Percentiles rank a stretch among this genome's conserved stretches.
phyloP scores from a whole-genome alignment of 768 basidiomycete species.

The Rhodocollybia butyracea region DNA sequence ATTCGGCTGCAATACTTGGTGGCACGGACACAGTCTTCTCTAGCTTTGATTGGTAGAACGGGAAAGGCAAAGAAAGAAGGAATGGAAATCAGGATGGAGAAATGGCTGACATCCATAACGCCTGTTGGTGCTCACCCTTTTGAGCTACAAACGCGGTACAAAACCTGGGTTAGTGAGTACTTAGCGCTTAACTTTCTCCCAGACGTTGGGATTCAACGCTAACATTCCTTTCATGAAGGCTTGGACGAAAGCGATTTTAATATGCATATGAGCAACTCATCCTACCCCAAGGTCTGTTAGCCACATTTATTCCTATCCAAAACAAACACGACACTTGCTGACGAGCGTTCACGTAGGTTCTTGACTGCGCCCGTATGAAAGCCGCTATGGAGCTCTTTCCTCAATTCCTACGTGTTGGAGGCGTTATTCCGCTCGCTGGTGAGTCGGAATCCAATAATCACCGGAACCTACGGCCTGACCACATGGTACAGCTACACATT shows the following conservation, averaged over 20 bases:
- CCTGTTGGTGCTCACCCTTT: slow-evolving; percentile 61
- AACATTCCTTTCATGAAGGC: slow-evolving; percentile 29
- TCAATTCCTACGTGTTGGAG: slow-evolving; percentile 37
- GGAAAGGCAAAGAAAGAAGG: slow-evolving; percentile 16
- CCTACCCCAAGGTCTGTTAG: slow-evolving; percentile 61
- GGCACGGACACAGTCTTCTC: slow-evolving; percentile 7
- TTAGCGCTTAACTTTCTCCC: slow-evolving; percentile 1
- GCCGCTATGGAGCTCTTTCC: slow-evolving; percentile 29
- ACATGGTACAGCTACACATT: slow-evolving; percentile 38
- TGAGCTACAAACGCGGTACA: slow-evolving; percentile 35
- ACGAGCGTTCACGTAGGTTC: slow-evolving; percentile 11
- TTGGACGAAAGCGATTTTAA: slow-evolving; percentile 75
- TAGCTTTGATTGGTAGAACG: neutral
- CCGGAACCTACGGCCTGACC: neutral
- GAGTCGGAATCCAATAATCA: neutral
- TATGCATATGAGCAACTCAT: slow-evolving; percentile 76
- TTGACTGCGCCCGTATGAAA: slow-evolving; percentile 27
- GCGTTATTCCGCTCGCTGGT: slow-evolving; percentile 43
- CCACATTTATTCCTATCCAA: slow-evolving; percentile 7
- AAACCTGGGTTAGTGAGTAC: slow-evolving; percentile 57
- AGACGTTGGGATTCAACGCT: neutral
- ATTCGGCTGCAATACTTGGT: slow-evolving; percentile 8
- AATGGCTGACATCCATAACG: slow-evolving; percentile 45
- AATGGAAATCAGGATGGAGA: slow-evolving; percentile 24
- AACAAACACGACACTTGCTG: neutral